Conservation (phyloP, 2,329 filamentous ascomycete species). For the Exophiala lecanii-corni region DNA sequence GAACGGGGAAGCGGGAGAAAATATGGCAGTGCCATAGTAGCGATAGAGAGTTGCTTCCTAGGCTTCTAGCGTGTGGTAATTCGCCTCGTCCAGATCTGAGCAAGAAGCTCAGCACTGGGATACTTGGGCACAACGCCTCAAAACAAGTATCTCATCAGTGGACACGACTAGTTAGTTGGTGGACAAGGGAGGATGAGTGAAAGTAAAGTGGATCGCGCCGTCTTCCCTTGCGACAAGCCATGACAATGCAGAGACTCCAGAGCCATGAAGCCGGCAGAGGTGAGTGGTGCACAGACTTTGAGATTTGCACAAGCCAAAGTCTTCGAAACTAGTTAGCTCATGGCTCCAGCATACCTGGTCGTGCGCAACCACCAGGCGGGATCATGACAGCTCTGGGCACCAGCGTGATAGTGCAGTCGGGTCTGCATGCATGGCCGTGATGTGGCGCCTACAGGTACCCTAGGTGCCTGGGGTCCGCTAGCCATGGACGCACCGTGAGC, state of each 20-base stretch:
- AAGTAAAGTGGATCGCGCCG: conserved; percentile 21
- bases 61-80: conserved; percentile 18
- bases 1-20: conserved; percentile 22
- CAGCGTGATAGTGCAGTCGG: conserved; percentile 17
- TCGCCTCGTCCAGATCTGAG: conserved; percentile 23
- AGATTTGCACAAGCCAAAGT: conserved; percentile 1
- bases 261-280: conserved; percentile 1
- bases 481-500: conserved; percentile 13
- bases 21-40: conserved; percentile 3
- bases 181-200: not conserved
- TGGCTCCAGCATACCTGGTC: conserved; percentile 14
- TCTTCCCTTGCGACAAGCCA: conserved; percentile 1
- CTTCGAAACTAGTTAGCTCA: conserved; percentile 17
- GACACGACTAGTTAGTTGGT: not conserved
- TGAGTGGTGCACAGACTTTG: not conserved
- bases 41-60: conserved; percentile 20
- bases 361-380: conserved; percentile 21
- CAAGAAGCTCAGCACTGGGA: conserved; percentile 14
- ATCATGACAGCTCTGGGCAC: conserved; percentile 24
- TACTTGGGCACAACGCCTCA: conserved; percentile 17
- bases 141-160: conserved; percentile 12
- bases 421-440: conserved; percentile 15
- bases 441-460: conserved; percentile 19
- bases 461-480: conserved; percentile 4
- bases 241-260: conserved; percentile 4